A percentile compares a stretch with the other conserved stretches of the same genome.
Conservation (phyloP, 768 basidiomycete species). For the Lentinula detonsa region DNA sequence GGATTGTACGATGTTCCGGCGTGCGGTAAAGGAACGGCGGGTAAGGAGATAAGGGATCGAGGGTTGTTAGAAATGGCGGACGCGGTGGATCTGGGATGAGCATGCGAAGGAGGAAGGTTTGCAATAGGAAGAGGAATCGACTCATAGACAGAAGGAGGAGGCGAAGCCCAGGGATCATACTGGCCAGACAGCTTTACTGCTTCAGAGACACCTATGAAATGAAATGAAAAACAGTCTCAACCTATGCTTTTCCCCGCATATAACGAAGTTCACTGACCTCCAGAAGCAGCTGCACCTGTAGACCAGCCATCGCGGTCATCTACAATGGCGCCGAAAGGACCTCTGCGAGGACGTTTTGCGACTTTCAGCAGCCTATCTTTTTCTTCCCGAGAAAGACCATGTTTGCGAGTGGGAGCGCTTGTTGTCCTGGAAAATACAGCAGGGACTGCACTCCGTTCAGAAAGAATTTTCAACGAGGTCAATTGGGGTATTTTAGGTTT, state of each 20-base stretch:
- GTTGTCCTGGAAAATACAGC: conserved; percentile 63
- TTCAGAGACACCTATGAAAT: conserved; percentile 56
- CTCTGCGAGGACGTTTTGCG: conserved; percentile 64
- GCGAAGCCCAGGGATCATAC: conserved; percentile 56
- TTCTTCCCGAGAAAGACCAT: conserved; percentile 51
- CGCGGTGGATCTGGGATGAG: conserved; percentile 22
- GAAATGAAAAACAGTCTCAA: conserved; percentile 9
- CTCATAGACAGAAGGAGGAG: neutral
- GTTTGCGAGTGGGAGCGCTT: conserved; percentile 26
- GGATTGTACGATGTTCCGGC: conserved; percentile 91
- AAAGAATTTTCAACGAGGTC: conserved; percentile 72
- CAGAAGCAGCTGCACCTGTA: conserved; percentile 42
- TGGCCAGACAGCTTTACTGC: conserved; percentile 63
- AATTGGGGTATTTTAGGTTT: conserved; percentile 40
- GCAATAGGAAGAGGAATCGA: neutral
- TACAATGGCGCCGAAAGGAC: conserved; percentile 66
- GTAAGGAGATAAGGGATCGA: conserved; percentile 51
- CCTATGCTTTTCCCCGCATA: too few species aligned
- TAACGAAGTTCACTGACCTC: neutral
- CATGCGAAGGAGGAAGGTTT: conserved; percentile 9
- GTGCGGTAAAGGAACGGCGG: conserved; percentile 68
- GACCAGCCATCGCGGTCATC: conserved; percentile 63
- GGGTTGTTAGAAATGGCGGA: conserved; percentile 35
- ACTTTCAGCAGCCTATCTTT: conserved; percentile 73
- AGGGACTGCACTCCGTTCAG: conserved; percentile 84